Conservation (phyloP, 73 alveolate species). For the Tetrahymena borealis region DNA sequence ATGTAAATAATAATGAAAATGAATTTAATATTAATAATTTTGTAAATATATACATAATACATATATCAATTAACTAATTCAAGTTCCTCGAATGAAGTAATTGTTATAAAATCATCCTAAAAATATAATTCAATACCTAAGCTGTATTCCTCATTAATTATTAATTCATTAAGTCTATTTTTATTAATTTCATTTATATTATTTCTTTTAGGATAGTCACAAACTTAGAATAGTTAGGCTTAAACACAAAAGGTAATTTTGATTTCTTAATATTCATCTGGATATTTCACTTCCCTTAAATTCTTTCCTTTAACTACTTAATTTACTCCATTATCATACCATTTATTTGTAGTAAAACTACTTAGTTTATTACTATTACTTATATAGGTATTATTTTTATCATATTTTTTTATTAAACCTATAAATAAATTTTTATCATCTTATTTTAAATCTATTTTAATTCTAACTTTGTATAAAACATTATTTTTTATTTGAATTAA, state of each 20-base stretch:
- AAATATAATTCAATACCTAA: neutral
- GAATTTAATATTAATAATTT: no score
- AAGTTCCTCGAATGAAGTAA: neutral
- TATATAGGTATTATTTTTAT: neutral
- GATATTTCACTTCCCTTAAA: neutral
- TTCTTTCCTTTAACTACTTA: neutral
- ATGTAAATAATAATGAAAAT: no score
- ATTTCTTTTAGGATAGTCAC: neutral
- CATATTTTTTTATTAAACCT: neutral
- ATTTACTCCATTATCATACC: neutral
- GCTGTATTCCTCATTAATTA: neutral
- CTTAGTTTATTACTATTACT: neutral
- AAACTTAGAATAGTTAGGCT: neutral
- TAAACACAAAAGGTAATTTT: neutral
- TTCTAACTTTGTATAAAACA: neutral
- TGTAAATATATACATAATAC: no score
- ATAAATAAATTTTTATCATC: neutral
- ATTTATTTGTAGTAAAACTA: neutral
- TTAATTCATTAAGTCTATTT: neutral
- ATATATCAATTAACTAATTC: neutral
- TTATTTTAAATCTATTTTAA: neutral
- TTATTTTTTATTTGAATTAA: neutral
- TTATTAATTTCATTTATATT: neutral
- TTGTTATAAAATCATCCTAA: neutral
- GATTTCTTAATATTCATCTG: neutral